A percentile compares a stretch with the other conserved stretches of the same genome.
phyloP scores from a whole-genome alignment of 306 rosid species.

The Quercus alba region DNA sequence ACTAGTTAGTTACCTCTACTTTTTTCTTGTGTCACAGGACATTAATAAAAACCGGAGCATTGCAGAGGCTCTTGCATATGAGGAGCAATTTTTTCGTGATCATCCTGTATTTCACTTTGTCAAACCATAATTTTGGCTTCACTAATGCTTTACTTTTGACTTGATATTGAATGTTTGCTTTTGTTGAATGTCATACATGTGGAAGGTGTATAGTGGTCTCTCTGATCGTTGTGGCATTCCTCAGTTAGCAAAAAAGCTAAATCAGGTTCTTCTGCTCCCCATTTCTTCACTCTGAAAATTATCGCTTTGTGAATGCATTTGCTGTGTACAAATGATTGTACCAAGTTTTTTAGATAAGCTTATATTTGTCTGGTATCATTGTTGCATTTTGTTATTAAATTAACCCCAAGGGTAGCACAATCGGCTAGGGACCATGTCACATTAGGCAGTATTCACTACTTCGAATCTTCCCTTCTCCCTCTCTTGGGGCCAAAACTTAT shows the following conservation, averaged over 20 bases:
- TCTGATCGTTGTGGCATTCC: conserved; percentile 95
- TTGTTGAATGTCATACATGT: conserved; percentile 1
- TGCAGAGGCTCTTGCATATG: conserved; percentile 84
- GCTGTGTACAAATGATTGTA: background rate
- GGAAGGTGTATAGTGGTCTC: conserved; percentile 81
- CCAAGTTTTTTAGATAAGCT: background rate
- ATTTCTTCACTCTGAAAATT: background rate
- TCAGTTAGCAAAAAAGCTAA: conserved; percentile 84
- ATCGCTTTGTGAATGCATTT: background rate
- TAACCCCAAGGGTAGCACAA: too few relatives aligned
- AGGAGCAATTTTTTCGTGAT: conserved; percentile 81
- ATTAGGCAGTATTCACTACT: too few relatives aligned
- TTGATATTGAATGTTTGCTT: conserved; percentile 18
- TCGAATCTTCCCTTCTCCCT: too few relatives aligned
- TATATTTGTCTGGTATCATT: background rate
- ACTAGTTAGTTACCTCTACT: background rate
- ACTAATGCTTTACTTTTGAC: background rate
- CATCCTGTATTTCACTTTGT: conserved; percentile 66
- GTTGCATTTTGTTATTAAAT: background rate
- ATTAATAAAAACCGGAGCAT: conserved; percentile 75
- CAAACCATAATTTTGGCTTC: background rate
- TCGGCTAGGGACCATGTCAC: too few relatives aligned
- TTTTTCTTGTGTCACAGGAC: conserved; percentile 49
- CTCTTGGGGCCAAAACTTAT: too few relatives aligned
- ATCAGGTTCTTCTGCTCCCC: conserved; percentile 54